A percentile compares a stretch with the other conserved stretches of the same genome.
These are phyloP conservation scores for Cryptosporidium muris DNA, from an alignment of 169 alveolate genomes.

Conservation along the genomic window DNA sequence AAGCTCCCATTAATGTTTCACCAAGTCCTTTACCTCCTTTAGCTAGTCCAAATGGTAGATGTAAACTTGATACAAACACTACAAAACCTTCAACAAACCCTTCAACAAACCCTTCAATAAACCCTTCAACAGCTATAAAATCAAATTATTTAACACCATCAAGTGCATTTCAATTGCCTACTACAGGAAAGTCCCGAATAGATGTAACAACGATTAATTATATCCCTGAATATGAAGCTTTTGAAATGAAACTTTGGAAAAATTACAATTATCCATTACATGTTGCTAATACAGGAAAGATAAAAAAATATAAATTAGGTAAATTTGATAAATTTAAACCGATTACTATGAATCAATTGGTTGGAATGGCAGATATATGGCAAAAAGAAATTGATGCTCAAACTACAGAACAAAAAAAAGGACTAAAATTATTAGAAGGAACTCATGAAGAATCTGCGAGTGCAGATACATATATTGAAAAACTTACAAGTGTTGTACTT, in stretches of 20 bases:
- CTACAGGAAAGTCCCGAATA: not conserved
- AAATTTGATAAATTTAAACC: constrained; percentile 16
- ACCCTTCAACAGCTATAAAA: not conserved
- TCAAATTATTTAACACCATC: not conserved
- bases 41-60: constrained; percentile 9
- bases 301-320: constrained; percentile 15
- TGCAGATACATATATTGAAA: not conserved
- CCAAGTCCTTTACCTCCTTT: constrained; percentile 25
- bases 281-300: constrained; percentile 25
- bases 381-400: constrained; percentile 4
- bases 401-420: constrained; percentile 14
- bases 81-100: not conserved
- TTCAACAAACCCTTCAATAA: not conserved
- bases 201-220: constrained; percentile 12
- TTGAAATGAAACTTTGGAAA: constrained; percentile 51
- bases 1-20: constrained; percentile 66
- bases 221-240: constrained; percentile 54
- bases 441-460: not conserved
- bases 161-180: not conserved
- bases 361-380: constrained; percentile 44
- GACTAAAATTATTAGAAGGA: constrained; percentile 9
- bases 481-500: not conserved
- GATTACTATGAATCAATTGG: constrained; percentile 3
- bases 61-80: not conserved
- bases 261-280: constrained; percentile 49